Evolutionary conservation across 2,329 filamentous ascomycete species (phyloP).

Genomic region (Claviceps arundinis): DNA sequence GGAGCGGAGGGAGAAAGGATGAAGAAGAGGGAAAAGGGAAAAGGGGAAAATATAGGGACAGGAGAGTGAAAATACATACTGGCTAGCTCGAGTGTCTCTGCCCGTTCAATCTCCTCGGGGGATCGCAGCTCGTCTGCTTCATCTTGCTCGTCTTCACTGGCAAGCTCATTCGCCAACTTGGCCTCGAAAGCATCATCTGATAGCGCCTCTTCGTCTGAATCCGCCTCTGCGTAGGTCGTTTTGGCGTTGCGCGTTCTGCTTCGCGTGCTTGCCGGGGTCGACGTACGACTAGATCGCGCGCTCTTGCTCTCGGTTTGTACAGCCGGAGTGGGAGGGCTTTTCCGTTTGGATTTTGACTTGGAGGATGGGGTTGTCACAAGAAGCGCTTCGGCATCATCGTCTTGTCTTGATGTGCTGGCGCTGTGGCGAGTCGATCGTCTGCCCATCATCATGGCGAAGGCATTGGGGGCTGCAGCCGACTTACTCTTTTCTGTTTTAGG

Average conservation of each 20-base stretch:
- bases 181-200: slow-evolving; percentile 78
- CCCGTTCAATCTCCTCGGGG: slow-evolving; percentile 49
- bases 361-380: slow-evolving; percentile 9
- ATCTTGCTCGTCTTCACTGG: slow-evolving; percentile 23
- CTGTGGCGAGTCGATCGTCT: slow-evolving; percentile 14
- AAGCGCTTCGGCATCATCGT: slow-evolving; percentile 14
- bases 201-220: slow-evolving; percentile 47
- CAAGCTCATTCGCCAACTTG: slow-evolving; percentile 53
- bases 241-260: slow-evolving; percentile 35
- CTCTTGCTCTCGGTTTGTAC: slow-evolving; percentile 46
- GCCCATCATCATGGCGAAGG: slow-evolving; percentile 42
- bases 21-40: too few species aligned
- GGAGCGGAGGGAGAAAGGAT: background rate
- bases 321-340: slow-evolving; percentile 14
- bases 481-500: slow-evolving; percentile 18
- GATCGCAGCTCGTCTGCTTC: slow-evolving; percentile 22
- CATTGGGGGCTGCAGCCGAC: slow-evolving; percentile 22
- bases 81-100: slow-evolving; percentile 59
- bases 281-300: slow-evolving; percentile 57
- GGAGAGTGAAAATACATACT: slow-evolving; percentile 35
- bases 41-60: too few species aligned
- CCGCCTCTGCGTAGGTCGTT: slow-evolving; percentile 35
- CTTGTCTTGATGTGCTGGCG: slow-evolving; percentile 12
- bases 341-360: slow-evolving; percentile 18
- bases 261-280: slow-evolving; percentile 52